phyloP scores from a whole-genome alignment of 2,329 filamentous ascomycete species.

The Fusarium sublunatum region DNA sequence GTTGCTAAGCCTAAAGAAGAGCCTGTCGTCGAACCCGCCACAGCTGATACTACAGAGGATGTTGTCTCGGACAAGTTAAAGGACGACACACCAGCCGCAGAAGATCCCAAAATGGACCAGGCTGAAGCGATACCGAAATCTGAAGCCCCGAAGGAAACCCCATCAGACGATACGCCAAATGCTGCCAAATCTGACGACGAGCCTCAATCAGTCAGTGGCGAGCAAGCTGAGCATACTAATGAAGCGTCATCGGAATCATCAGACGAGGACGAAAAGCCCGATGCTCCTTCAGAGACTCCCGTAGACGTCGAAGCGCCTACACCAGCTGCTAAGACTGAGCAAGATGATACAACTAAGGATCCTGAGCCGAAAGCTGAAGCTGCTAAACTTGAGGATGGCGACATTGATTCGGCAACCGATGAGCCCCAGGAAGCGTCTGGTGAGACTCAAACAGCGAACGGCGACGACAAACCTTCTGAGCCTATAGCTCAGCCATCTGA shows the following conservation, averaged over 20 bases:
- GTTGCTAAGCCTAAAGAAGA: slow-evolving; percentile 1
- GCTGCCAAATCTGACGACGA: slow-evolving; percentile 1
- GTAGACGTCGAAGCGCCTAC: slow-evolving; percentile 7
- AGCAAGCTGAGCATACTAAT: slow-evolving; percentile 3
- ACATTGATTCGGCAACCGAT: not conserved
- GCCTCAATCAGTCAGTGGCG: not conserved
- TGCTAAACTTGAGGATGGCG: slow-evolving; percentile 7
- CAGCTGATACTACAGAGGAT: slow-evolving; percentile 1
- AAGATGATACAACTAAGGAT: slow-evolving; percentile 3
- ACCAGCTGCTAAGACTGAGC: slow-evolving; percentile 6
- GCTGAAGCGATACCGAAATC: slow-evolving; percentile 5
- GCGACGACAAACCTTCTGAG: slow-evolving; percentile 7
- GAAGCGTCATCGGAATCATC: slow-evolving; percentile 11
- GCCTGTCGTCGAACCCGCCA: not conserved
- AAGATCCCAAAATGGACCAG: slow-evolving; percentile 5
- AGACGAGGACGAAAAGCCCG: slow-evolving; percentile 7
- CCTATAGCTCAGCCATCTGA: slow-evolving; percentile 8
- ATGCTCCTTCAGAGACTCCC: slow-evolving; percentile 11
- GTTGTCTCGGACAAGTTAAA: slow-evolving; percentile 4
- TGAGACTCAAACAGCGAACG: not conserved
- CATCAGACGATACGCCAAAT: slow-evolving; percentile 2
- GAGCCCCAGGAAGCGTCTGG: slow-evolving; percentile 5
- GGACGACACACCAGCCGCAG: slow-evolving; percentile 1
- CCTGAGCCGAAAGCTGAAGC: slow-evolving; percentile 8
- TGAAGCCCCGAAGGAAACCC: slow-evolving; percentile 6